phyloP scores from a whole-genome alignment of 2,329 filamentous ascomycete genomes.

The Aspergillus sp. region DNA sequence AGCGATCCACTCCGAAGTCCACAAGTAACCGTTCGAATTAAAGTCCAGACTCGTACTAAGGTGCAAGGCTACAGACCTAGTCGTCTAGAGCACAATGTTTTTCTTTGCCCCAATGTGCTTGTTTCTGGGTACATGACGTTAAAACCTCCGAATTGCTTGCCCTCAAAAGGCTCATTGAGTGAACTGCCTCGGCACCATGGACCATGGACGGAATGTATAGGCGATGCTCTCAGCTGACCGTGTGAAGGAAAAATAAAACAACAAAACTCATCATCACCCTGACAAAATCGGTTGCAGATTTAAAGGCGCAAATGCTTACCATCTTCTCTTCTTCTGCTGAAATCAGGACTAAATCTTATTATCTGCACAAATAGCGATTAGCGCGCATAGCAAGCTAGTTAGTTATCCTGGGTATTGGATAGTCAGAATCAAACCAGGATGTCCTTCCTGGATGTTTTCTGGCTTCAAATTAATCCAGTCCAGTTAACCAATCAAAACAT shows the following conservation, averaged over 20 bases:
- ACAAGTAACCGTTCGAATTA: not conserved
- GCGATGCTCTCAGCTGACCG: no score
- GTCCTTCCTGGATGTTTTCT: conserved; percentile 3
- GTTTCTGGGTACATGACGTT: no score
- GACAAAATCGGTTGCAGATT: not conserved
- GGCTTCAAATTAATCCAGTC: not conserved
- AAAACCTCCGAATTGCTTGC: no score
- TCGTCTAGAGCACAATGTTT: no score
- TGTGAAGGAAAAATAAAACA: no score
- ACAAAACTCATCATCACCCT: no score
- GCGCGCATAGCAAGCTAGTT: not conserved
- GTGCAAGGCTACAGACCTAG: no score
- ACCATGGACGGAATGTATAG: no score
- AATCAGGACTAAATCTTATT: not conserved
- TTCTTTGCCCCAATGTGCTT: no score
- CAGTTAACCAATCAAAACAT: conserved; percentile 13
- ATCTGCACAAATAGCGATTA: conserved; percentile 5
- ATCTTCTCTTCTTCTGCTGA: not conserved
- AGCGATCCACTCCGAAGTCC: not conserved
- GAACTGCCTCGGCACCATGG: no score
- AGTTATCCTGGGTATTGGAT: conserved; percentile 4
- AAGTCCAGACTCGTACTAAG: no score
- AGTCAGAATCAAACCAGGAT: conserved; percentile 14
- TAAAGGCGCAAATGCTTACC: not conserved
- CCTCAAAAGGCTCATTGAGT: no score